Evolutionary conservation across 2,329 filamentous ascomycete genomes (phyloP).

Genomic region (Xylariaceae sp.): DNA sequence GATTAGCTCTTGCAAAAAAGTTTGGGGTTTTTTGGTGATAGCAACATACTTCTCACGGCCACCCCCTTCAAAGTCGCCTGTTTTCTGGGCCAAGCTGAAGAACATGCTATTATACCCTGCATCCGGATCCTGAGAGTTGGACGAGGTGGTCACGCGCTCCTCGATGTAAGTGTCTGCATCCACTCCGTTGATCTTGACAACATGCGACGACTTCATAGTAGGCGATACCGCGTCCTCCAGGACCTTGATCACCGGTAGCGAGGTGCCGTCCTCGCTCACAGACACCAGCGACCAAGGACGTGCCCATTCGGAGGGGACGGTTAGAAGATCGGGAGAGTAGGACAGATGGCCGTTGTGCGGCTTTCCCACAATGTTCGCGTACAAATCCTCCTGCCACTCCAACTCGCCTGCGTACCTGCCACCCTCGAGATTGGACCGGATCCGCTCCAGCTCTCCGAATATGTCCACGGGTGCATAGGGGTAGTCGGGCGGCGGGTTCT

Average conservation of each 20-base stretch:
- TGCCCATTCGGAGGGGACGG: conserved; percentile 14
- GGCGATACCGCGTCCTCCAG: conserved; percentile 6
- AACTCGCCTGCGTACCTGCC: conserved; percentile 8
- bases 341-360: conserved; percentile 11
- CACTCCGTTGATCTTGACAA: conserved; percentile 12
- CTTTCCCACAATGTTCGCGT: conserved; percentile 6
- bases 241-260: conserved; percentile 13
- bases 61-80: conserved; percentile 14
- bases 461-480: conserved; percentile 10
- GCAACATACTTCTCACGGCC: conserved; percentile 12
- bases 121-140: conserved; percentile 14
- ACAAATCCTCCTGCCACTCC: conserved; percentile 13
- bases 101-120: conserved; percentile 17
- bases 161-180: conserved; percentile 11
- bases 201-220: conserved; percentile 6
- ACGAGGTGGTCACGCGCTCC: conserved; percentile 7
- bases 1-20: conserved; percentile 1
- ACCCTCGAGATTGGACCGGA: conserved; percentile 8
- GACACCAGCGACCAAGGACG: conserved; percentile 13
- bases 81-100: conserved; percentile 11
- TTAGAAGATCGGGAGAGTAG: conserved; percentile 11
- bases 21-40: not conserved
- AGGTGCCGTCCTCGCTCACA: conserved; percentile 12
- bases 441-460: conserved; percentile 6
- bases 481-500: conserved; percentile 11